Percentiles rank a stretch among this genome's conserved stretches.
These are phyloP conservation scores for Austroboletus niveus DNA, from an alignment of 1,284 basidiomycete species.

Conservation along the genomic window DNA sequence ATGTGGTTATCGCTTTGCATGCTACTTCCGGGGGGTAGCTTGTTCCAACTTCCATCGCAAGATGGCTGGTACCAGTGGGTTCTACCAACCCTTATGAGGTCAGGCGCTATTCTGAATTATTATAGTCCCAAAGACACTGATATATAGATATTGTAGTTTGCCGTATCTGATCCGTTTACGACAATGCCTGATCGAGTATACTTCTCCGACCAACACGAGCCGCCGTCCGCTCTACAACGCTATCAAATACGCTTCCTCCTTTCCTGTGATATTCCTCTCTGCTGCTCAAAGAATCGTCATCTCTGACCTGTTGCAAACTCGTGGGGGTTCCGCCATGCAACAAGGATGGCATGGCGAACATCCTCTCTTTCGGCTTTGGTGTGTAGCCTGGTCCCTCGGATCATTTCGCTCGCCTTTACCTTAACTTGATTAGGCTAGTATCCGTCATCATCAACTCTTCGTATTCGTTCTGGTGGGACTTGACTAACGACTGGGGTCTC, in stretches of 20 bases:
- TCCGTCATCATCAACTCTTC: slow-evolving; percentile 86
- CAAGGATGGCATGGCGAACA: slow-evolving; percentile 76
- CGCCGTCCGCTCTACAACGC: slow-evolving; percentile 88
- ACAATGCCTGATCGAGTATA: slow-evolving; percentile 90
- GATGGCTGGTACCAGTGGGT: slow-evolving; percentile 70
- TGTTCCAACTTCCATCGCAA: slow-evolving; percentile 61
- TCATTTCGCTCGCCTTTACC: neutral
- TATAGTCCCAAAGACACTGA: slow-evolving; percentile 12
- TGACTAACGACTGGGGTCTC: slow-evolving; percentile 98
- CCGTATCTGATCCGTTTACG: slow-evolving; percentile 91
- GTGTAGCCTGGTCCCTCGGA: slow-evolving; percentile 21
- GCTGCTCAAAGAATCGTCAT: slow-evolving; percentile 78
- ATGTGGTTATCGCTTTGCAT: slow-evolving; percentile 85
- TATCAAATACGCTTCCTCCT: slow-evolving; percentile 93
- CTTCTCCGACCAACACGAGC: slow-evolving; percentile 61
- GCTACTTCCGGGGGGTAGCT: slow-evolving; percentile 75
- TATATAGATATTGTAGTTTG: slow-evolving; percentile 48
- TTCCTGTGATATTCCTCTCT: slow-evolving; percentile 96
- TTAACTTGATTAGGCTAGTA: slow-evolving; percentile 60
- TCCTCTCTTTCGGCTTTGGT: slow-evolving; percentile 83
- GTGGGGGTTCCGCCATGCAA: slow-evolving; percentile 42
- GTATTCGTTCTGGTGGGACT: slow-evolving; percentile 99
- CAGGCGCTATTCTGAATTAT: slow-evolving; percentile 19
- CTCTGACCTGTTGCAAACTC: slow-evolving; percentile 50
- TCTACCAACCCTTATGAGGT: slow-evolving; percentile 87